Base-by-base conservation (phyloP, 2,329 filamentous ascomycete species). In the Apiospora aurea region DNA sequence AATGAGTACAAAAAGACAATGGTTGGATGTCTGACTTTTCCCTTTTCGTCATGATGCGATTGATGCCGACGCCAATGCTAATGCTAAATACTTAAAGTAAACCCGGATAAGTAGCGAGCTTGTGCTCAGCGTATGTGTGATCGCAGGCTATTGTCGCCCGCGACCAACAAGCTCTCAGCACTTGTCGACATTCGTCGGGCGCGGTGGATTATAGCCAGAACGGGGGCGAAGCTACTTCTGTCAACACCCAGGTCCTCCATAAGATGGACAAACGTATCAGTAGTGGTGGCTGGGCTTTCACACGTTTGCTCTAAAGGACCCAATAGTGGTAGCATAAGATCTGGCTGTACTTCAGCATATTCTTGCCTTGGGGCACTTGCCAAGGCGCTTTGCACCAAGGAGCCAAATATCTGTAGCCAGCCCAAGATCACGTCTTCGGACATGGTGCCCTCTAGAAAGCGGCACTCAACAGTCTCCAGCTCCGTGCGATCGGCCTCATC, bases 361-460 rank as follows among this genome's bases (percentile, higher is more conserved):
- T n/a, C 29, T 38, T 38, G 18, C 5, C 16, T 38, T n/a, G 29
- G 34, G 34, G 10, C 16, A 16, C 34, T n/a, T 6, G 57, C 57
- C 57, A 76, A 69, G 29, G 78, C 79, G 7, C 77, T 74, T 70
- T 79, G 77, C 21, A 78, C 78, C 29, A 84, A 73, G 41, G 74
- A 77, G 41, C 77, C 75, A 70, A 81, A 81, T 24, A 83, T 79
- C 49, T 74, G 71, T 13, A 83, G 69, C 82, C 82, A 84, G 6
- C 78, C 78, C 11, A 78, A 68, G 7, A 83, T 75, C n/a, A 80
- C 71, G 14, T 74, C 74, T 7, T 72, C 73, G 18, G 77, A 71
- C 16, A 81, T 73, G 13, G 78, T 80, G 0, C 81, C 82, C 68
- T 84, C 82, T 61, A 84, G 78, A 64, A 84, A 79, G 16, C 82